Conservation (phyloP, 2,329 filamentous ascomycete species). For the Xylariaceae sp. region DNA sequence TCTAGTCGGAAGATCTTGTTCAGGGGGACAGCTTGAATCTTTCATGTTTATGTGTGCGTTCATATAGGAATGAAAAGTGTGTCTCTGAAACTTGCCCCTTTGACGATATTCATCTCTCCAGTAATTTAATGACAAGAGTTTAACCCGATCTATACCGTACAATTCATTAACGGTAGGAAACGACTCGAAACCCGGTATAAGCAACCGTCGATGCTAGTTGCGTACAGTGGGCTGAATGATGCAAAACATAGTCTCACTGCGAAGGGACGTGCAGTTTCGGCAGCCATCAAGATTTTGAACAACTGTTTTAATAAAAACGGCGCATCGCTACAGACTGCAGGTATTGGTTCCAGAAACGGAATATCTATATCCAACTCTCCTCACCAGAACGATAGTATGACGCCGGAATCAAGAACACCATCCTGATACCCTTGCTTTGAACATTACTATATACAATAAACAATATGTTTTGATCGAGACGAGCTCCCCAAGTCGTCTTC, state of each 20-base stretch:
- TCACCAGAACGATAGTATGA: neutral
- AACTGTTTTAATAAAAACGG: neutral
- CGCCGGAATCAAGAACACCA: neutral
- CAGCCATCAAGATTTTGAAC: neutral
- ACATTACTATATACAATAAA: constrained; percentile 15
- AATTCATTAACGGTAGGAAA: too few relatives aligned
- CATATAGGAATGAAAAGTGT: too few relatives aligned
- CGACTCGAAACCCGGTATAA: too few relatives aligned
- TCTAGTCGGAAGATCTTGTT: neutral
- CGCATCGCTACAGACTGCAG: neutral
- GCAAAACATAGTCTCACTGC: neutral
- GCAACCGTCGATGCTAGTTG: too few relatives aligned
- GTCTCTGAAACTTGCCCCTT: too few relatives aligned
- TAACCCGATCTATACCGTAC: too few relatives aligned
- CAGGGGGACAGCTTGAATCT: too few relatives aligned
- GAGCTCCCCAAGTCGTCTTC: neutral
- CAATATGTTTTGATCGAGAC: neutral
- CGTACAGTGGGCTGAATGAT: neutral
- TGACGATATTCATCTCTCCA: too few relatives aligned
- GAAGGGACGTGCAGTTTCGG: neutral
- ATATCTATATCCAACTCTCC: neutral
- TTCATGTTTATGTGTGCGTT: too few relatives aligned
- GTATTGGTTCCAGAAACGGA: neutral
- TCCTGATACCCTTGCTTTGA: neutral
- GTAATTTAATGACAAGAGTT: too few relatives aligned